Base-by-base conservation (phyloP, 2,329 filamentous ascomycete species). In the Annulohypoxylon truncatum region DNA sequence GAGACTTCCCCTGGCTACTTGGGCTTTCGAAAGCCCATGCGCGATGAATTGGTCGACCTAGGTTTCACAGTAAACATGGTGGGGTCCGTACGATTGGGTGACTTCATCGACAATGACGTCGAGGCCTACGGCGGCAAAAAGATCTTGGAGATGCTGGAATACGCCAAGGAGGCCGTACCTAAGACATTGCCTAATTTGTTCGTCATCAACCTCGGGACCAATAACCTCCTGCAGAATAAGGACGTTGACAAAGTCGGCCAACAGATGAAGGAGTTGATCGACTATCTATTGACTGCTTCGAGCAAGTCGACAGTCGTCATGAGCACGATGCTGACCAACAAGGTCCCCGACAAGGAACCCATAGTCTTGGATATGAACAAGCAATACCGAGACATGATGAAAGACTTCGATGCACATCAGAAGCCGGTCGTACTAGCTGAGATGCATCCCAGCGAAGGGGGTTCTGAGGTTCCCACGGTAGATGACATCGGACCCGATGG, bases 1-100 rank as follows among this genome's bases (percentile, higher is more conserved):
- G 71, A 73, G 52, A 70, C 70, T 9, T 71, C 70, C 3, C 70
- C 69, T 6, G 71, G 71, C 18, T 69, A 71, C 38, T 52, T 72
- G 2, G 72, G 72, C 8, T 74, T 72, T 54, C 72, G 72, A 12
- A 71, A 71, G 35, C 69, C 71, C 24, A 65, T 74, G 48, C 71
- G 71, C 15, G 71, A 72, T 18, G 60, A 69, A 18, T 59, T 74
- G 4, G 68, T 64, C 7, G 44, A 48, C 6, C 35, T 64, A 24
- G 72, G 72, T n/a, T 73, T 64, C 38, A 60, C 61, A 2, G 71
- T 74, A 59, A 74, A 74, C 53, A 72, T 74, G 57, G 71, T 74
- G 2, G 72, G 72, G 3, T 70, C 68, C 1, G 69, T 71, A 24
- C 63, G 69, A 4, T 51, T 73, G 0, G 72, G 72, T 13, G 70